These are phyloP conservation scores for Sapria himalayana DNA, from an alignment of 345 rosid species.

Conservation along the genomic window DNA sequence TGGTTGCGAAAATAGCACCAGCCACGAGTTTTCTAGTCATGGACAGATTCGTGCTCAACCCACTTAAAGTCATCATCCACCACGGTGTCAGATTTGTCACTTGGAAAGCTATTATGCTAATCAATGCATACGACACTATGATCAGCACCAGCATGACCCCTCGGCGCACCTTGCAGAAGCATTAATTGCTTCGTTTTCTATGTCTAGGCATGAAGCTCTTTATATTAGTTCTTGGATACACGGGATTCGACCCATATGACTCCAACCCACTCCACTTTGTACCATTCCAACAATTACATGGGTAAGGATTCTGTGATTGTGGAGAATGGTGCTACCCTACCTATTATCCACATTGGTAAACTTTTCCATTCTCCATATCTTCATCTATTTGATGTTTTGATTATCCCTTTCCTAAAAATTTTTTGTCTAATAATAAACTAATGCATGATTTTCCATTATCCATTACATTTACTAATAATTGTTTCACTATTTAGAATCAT, in stretches of 20 bases:
- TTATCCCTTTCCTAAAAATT: too few relatives aligned
- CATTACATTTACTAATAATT: neutral
- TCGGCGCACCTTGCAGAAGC: constrained; percentile 4
- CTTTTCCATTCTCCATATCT: too few relatives aligned
- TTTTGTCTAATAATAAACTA: constrained; percentile 6
- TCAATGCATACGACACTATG: neutral
- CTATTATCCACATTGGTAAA: too few relatives aligned
- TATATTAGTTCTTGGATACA: constrained; percentile 2
- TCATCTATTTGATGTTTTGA: too few relatives aligned
- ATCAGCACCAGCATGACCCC: neutral
- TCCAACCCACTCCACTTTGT: too few relatives aligned
- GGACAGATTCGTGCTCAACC: too few relatives aligned
- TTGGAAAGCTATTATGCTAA: constrained; percentile 1
- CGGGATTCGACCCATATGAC: too few relatives aligned
- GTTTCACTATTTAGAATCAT: neutral
- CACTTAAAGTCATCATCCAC: neutral
- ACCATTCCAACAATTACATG: too few relatives aligned
- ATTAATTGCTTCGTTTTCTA: constrained; percentile 1
- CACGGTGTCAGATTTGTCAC: neutral
- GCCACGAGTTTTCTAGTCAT: too few relatives aligned
- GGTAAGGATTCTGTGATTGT: too few relatives aligned
- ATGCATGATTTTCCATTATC: neutral
- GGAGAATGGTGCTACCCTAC: too few relatives aligned
- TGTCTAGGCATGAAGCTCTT: neutral
- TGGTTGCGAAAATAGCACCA: too few relatives aligned